Evolutionary conservation across 192 early-diverging fungal genomes (phyloP), one percentile per base, ranked within the genome.

Genomic region (Backusella psychrophila): DNA sequence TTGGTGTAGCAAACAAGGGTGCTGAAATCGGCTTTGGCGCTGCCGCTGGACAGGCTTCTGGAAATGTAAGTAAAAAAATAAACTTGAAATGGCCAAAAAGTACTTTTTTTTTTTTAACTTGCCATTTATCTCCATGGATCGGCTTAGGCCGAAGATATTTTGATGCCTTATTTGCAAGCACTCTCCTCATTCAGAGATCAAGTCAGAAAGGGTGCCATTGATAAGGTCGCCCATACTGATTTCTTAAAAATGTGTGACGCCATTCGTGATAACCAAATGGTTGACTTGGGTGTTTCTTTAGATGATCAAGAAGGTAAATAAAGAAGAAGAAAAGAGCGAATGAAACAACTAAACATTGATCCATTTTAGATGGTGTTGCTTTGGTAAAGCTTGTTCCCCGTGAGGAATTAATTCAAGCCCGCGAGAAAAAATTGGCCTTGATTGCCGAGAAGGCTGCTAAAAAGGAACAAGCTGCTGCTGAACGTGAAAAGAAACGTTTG

Each of bases 151-250:
- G 93, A 94, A 73, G 89, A 94, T 19, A 75, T 88, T 1, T 84
- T 93, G 21, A 82, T 96, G 80, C 96, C 96, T 23, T 96, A 96
- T 67, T 80, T 96, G 3, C 86, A 88, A 9, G 90, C 90, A 9
- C 84, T 99, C 9, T 93, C 95, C 69, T 84, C 88, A 19, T 99
- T 97, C 90, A 88, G 98, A 70, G 98, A 99, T 77, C 87, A 88
- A 12, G 91, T 99, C 11, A 89, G 96, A 35, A 87, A 89, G 34
- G 80, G 96, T 67, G 93, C 96, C 6, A 79, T 84, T 71, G 89
- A 93, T 70, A 83, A 83, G 21, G 78, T 46, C 6, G 53, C 78
- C 15, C 81, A 80, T 31, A 75, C 77, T 39, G 87, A 90, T 21
- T 82, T 97, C 77, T 83, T 99, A 71, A 78, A 81, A 19, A 83